Conservation (phyloP, 1,139 yeast genomes). For the Debaryomyces subglobosus region DNA sequence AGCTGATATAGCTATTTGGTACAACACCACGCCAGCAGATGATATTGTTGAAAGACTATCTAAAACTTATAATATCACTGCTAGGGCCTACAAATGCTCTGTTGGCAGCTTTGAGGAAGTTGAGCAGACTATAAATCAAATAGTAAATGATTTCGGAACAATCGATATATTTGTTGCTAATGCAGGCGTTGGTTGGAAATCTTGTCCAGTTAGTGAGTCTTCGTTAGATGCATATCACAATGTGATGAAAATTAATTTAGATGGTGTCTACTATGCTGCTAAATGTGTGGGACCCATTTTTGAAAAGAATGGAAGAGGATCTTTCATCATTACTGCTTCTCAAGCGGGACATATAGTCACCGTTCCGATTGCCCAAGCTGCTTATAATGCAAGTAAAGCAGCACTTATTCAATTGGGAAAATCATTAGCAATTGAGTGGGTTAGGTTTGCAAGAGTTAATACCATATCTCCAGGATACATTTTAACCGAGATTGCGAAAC, state of each 20-base stretch:
- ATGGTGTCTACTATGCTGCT: conserved; percentile 78
- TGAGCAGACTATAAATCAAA: conserved; percentile 56
- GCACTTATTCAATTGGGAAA: conserved; percentile 79
- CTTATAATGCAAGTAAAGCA: conserved; percentile 85
- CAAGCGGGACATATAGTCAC: conserved; percentile 87
- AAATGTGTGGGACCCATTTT: conserved; percentile 71
- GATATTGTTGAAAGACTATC: conserved; percentile 59
- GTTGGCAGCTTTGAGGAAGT: conserved; percentile 64
- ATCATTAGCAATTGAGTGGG: conserved; percentile 86
- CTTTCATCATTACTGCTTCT: conserved; percentile 76
- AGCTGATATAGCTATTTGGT: conserved; percentile 86
- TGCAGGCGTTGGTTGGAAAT: conserved; percentile 88
- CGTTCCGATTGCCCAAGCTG: conserved; percentile 85
- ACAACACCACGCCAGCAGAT: conserved; percentile 57
- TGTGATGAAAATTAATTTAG: conserved; percentile 70
- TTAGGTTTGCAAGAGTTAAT: conserved; percentile 75
- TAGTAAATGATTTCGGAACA: conserved; percentile 69
- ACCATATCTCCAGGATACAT: conserved; percentile 83
- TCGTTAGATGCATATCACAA: conserved; percentile 60
- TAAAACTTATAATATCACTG: conserved; percentile 64
- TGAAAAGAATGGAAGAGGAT: conserved; percentile 68
- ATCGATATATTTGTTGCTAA: conserved; percentile 88
- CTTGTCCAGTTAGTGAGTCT: conserved; percentile 66
- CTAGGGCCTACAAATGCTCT: conserved; percentile 73
- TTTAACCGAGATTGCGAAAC: conserved; percentile 55